Evolutionary conservation across 768 basidiomycete species (phyloP), one percentile per base, ranked within the genome.

Genomic region (Termitomyces titanicus): DNA sequence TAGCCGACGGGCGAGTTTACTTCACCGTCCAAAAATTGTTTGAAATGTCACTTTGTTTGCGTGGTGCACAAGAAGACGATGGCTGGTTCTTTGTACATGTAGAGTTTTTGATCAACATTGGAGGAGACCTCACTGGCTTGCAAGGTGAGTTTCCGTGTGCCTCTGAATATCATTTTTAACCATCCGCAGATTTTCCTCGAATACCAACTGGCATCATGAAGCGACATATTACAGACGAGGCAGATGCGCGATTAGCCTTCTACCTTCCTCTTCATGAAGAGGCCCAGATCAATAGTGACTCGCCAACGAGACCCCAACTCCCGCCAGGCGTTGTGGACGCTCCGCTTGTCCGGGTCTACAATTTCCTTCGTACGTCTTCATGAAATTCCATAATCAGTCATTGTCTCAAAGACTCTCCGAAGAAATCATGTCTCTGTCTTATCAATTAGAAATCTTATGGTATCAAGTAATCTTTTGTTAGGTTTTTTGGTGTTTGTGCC

Each of bases 401-500:
- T n/a, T 24, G 22, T 4, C 47, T 27, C 5, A 25, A 27, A 18
- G n/a, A 6, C n/a, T 38, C n/a, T 38, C 35, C 24, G 5, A 58
- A 95, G 93, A 94, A 67, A 88, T 92, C 77, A 90, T 94, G 83
- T 91, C 92, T 1, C 70, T 97, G 55, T 88, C 91, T 2, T 97
- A 97, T 70, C 94, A 96, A 64, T 78, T 98, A 15, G 95, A 94
- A 69, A 89, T 94, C 58, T 69, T 98, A 46, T 86, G 85, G 79
- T 89, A 85, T 63, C 92, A 94, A 66, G 80, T 79, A 59, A 33
- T 67, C 65, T 46, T 20, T 17, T 13, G 3, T 39, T 39, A 13
- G 20, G 3, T 15, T 34, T 50, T 8, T 29, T 49, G 46, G 58
- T 18, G 29, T 39, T 29, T 48, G 11, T 3, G 27, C 5, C 9